A percentile compares a stretch with the other conserved stretches of the same genome.
These are phyloP conservation scores for Coprinopsis sp. DNA, from an alignment of 768 basidiomycete species.

Conservation along the genomic window DNA sequence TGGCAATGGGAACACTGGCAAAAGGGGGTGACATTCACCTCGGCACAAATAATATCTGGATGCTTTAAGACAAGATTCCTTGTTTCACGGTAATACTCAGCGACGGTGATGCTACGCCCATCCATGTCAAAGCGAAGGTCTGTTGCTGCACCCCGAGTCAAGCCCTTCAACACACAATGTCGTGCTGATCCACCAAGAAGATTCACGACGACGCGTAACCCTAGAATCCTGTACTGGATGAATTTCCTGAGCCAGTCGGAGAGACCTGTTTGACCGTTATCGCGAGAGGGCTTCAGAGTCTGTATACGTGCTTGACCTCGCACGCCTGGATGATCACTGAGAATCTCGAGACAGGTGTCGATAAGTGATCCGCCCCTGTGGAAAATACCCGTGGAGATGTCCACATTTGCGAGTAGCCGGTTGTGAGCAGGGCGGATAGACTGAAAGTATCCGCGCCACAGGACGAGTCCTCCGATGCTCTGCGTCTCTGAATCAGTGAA, in stretches of 20 bases:
- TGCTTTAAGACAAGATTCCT: slow-evolving; percentile 31
- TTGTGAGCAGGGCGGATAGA: slow-evolving; percentile 66
- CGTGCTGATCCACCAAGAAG: slow-evolving; percentile 33
- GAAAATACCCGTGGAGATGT: slow-evolving; percentile 75
- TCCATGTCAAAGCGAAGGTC: slow-evolving; percentile 45
- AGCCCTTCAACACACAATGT: slow-evolving; percentile 49
- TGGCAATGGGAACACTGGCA: background rate
- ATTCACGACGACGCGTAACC: slow-evolving; percentile 28
- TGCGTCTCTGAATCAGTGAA: slow-evolving; percentile 52
- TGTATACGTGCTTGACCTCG: too few relatives aligned
- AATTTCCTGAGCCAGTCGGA: slow-evolving; percentile 48
- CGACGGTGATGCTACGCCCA: slow-evolving; percentile 44
- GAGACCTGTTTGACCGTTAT: slow-evolving; percentile 36
- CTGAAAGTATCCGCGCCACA: slow-evolving; percentile 83
- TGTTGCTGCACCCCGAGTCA: slow-evolving; percentile 48
- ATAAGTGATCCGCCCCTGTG: slow-evolving; percentile 61
- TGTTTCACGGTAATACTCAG: slow-evolving; percentile 23
- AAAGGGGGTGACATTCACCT: slow-evolving; percentile 36
- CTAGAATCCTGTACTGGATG: slow-evolving; percentile 33
- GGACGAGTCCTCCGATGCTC: slow-evolving; percentile 59
- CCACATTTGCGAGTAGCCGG: slow-evolving; percentile 66
- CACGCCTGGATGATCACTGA: background rate
- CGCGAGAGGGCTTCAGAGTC: slow-evolving; percentile 20
- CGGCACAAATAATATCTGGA: slow-evolving; percentile 52
- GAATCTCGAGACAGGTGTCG: slow-evolving; percentile 40